These are phyloP conservation scores for Mycena leptocephala DNA, from an alignment of 768 basidiomycete genomes.

Conservation along the genomic window DNA sequence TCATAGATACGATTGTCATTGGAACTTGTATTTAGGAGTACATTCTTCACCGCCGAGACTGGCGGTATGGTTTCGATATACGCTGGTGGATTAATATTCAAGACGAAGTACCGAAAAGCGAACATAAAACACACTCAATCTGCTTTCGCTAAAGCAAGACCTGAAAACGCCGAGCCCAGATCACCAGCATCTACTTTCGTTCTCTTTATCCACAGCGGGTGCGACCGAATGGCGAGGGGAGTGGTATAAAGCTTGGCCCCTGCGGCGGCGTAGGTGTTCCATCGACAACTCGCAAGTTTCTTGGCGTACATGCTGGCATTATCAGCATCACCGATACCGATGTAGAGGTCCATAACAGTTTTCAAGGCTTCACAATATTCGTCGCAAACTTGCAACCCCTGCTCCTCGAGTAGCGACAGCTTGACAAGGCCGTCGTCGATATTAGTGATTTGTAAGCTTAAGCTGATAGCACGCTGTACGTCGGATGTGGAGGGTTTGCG, in stretches of 20 bases:
- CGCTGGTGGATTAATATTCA: not conserved
- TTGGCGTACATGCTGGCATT: constrained; percentile 19
- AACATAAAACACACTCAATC: not conserved
- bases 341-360: constrained; percentile 10
- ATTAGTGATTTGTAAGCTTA: not conserved
- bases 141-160: not conserved
- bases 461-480: not conserved
- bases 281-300: constrained; percentile 8
- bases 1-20: not conserved
- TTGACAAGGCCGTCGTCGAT: constrained; percentile 16
- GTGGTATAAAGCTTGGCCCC: not conserved
- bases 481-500: constrained; percentile 27
- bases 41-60: not conserved
- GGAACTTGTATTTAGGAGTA: not conserved
- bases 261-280: not conserved
- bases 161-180: not conserved
- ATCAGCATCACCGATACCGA: constrained; percentile 19
- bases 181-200: not conserved
- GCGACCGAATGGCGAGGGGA: not conserved
- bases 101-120: not conserved
- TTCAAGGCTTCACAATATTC: not conserved
- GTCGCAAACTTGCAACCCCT: not conserved
- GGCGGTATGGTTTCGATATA: not conserved
- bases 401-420: not conserved
- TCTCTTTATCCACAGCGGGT: not conserved